Evolutionary conservation across 2,329 filamentous ascomycete genomes (phyloP).

Genomic region (Ceratocystis colombiana): DNA sequence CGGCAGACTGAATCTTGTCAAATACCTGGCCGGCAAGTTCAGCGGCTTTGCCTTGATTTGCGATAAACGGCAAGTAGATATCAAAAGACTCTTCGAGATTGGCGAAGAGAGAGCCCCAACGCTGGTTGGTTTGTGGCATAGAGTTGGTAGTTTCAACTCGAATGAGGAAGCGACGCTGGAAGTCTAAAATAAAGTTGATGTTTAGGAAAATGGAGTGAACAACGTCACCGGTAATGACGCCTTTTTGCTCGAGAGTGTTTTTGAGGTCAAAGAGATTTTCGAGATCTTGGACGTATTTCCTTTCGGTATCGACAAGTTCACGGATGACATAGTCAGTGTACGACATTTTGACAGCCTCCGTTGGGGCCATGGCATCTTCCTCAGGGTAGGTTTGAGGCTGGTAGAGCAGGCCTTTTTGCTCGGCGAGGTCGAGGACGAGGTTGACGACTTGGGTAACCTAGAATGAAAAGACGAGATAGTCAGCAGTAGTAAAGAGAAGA

Average conservation of each 20-base stretch:
- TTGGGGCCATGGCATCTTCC: slow-evolving; percentile 37
- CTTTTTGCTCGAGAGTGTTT: slow-evolving; percentile 77
- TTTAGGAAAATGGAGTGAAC: slow-evolving; percentile 96
- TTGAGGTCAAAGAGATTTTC: slow-evolving; percentile 90
- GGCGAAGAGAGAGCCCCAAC: slow-evolving; percentile 90
- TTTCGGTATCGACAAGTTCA: slow-evolving; percentile 87
- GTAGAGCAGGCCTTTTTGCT: slow-evolving; percentile 63
- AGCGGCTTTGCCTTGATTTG: slow-evolving; percentile 87
- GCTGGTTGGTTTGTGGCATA: slow-evolving; percentile 62
- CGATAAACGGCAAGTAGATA: slow-evolving; percentile 94
- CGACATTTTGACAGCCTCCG: slow-evolving; percentile 56
- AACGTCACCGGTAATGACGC: slow-evolving; percentile 76
- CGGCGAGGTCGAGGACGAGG: slow-evolving; percentile 75
- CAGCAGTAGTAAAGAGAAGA: background rate
- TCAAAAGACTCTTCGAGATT: slow-evolving; percentile 77
- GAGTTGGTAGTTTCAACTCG: slow-evolving; percentile 93
- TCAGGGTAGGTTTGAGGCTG: slow-evolving; percentile 50
- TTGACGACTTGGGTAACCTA: slow-evolving; percentile 83
- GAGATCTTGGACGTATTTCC: slow-evolving; percentile 94
- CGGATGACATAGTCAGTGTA: slow-evolving; percentile 79
- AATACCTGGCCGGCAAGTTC: slow-evolving; percentile 75
- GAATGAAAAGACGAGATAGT: background rate
- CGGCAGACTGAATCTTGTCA: slow-evolving; percentile 70
- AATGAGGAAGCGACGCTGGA: slow-evolving; percentile 89
- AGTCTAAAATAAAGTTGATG: slow-evolving; percentile 87